phyloP scores from a whole-genome alignment of 2,329 filamentous ascomycete genomes.

The Tricladium varicosporioides region DNA sequence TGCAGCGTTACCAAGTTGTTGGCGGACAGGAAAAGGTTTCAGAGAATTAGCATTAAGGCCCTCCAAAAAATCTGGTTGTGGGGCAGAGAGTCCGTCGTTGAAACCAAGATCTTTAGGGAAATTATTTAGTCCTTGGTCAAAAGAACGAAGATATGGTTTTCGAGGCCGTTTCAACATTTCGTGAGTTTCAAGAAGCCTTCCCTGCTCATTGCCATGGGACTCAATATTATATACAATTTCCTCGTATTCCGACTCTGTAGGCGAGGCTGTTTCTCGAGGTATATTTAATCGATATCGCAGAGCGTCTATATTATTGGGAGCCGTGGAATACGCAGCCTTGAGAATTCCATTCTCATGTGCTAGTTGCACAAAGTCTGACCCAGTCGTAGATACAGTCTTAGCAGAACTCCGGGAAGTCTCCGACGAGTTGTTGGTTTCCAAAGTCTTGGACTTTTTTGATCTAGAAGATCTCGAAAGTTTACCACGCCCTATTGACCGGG shows the following conservation, averaged over 20 bases:
- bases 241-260: slow-evolving; percentile 13
- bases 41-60: slow-evolving; percentile 22
- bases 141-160: slow-evolving; percentile 11
- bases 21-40: slow-evolving; percentile 13
- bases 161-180: slow-evolving; percentile 12
- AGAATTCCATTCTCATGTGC: slow-evolving; percentile 11
- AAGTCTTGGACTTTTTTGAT: background rate
- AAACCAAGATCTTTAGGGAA: slow-evolving; percentile 30
- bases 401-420: too few relatives aligned
- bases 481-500: background rate
- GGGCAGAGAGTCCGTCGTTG: slow-evolving; percentile 29
- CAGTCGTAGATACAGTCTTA: slow-evolving; percentile 7
- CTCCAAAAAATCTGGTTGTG: slow-evolving; percentile 33
- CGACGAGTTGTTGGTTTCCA: slow-evolving; percentile 1
- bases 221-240: slow-evolving; percentile 4
- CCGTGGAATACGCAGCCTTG: slow-evolving; percentile 4
- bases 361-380: slow-evolving; percentile 1
- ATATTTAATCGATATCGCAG: slow-evolving; percentile 3
- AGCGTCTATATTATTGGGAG: slow-evolving; percentile 5
- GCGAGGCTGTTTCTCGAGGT: slow-evolving; percentile 6
- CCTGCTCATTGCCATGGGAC: slow-evolving; percentile 9
- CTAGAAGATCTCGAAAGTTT: background rate
- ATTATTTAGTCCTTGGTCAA: slow-evolving; percentile 22
- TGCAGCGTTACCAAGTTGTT: slow-evolving; percentile 15
- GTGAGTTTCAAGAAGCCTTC: slow-evolving; percentile 12